These are phyloP conservation scores for Petasospora fabianii DNA, from an alignment of 1,139 yeast species.

Conservation along the genomic window DNA sequence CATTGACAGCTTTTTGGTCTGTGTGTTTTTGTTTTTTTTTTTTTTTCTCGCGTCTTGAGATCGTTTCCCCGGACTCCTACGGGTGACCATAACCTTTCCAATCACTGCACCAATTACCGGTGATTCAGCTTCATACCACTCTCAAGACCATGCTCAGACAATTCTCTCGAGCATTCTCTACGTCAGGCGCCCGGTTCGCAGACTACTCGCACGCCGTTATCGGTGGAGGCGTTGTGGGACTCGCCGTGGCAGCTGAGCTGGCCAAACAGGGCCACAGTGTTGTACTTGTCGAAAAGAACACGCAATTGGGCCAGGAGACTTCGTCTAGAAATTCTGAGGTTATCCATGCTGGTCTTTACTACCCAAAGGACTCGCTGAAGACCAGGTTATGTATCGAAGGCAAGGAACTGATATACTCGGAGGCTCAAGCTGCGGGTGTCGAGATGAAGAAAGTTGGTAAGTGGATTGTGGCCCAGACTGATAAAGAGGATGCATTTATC, in stretches of 20 bases:
- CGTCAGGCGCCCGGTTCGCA: constrained; percentile 7
- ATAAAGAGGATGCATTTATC: constrained; percentile 56
- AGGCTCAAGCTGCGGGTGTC: constrained; percentile 48
- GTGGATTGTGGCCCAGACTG: constrained; percentile 83
- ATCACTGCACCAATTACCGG: not conserved
- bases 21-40: not conserved
- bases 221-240: constrained; percentile 89
- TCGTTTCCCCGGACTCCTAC: constrained; percentile 9
- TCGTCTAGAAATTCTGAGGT: constrained; percentile 89
- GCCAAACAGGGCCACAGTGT: constrained; percentile 49
- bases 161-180: constrained; percentile 4
- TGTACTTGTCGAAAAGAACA: constrained; percentile 65
- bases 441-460: constrained; percentile 69
- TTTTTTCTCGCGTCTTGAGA: not conserved
- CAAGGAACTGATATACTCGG: constrained; percentile 59
- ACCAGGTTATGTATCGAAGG: constrained; percentile 72
- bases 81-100: constrained; percentile 2
- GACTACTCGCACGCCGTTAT: constrained; percentile 79
- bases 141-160: constrained; percentile 4
- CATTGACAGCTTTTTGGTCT: not conserved
- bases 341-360: constrained; percentile 86
- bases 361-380: constrained; percentile 65
- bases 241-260: constrained; percentile 74
- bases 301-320: constrained; percentile 69
- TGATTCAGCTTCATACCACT: not conserved